Conservation (phyloP, 805 yeast genomes). For the Sugiyamaella floridensis region DNA sequence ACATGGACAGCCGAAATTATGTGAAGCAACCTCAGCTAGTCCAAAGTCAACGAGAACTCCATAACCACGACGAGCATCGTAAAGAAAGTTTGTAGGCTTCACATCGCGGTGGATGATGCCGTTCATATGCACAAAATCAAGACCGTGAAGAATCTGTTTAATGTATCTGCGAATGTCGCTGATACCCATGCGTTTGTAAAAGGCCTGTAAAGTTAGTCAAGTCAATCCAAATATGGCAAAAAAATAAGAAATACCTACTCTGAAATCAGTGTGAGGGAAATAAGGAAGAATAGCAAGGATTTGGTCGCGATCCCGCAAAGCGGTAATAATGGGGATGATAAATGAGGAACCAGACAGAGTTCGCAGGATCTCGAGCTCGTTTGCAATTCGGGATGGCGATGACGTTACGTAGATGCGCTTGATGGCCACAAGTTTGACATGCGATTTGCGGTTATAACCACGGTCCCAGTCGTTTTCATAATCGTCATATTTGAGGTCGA, state of each 20-base stretch:
- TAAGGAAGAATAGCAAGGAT: constrained; percentile 89
- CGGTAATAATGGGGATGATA: constrained; percentile 87
- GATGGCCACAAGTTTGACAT: constrained; percentile 57
- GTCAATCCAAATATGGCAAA: not conserved
- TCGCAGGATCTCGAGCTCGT: constrained; percentile 68
- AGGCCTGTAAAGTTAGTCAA: constrained; percentile 31
- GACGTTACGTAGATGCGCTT: constrained; percentile 93
- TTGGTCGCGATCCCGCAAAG: constrained; percentile 81
- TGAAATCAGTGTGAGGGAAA: constrained; percentile 83
- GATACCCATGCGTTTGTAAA: constrained; percentile 71
- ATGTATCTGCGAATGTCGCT: constrained; percentile 76
- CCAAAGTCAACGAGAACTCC: constrained; percentile 93
- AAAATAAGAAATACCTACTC: constrained; percentile 29
- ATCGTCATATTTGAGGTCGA: constrained; percentile 39
- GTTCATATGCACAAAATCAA: constrained; percentile 64
- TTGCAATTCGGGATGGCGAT: constrained; percentile 83
- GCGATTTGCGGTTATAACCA: constrained; percentile 4
- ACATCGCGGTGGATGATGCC: constrained; percentile 89
- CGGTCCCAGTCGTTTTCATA: constrained; percentile 27
- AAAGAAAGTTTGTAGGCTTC: constrained; percentile 74
- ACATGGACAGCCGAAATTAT: constrained; percentile 16
- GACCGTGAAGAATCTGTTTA: constrained; percentile 69
- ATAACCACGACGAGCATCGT: constrained; percentile 54
- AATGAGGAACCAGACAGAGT: constrained; percentile 39
- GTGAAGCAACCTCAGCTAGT: constrained; percentile 60